Percentiles rank a stretch among this genome's conserved stretches.
phyloP scores from a whole-genome alignment of 2,329 filamentous ascomycete genomes.

The Fusarium napiforme region DNA sequence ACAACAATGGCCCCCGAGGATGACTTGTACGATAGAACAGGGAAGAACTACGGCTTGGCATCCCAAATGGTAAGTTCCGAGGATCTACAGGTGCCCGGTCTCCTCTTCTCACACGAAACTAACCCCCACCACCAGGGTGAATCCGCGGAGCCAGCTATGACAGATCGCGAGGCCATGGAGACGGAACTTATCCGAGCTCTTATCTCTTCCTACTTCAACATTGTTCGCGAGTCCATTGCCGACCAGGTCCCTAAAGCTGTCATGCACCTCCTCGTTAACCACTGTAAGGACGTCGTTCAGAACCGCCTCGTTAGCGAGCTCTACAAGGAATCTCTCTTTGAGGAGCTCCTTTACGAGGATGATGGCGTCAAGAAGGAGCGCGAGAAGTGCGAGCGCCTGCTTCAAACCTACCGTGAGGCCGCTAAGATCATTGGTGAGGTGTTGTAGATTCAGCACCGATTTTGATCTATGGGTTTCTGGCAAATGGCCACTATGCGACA shows the following conservation, averaged over 20 bases:
- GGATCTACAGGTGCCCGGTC: slow-evolving; percentile 12
- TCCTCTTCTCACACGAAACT: slow-evolving; percentile 23
- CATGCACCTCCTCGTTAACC: slow-evolving; percentile 98
- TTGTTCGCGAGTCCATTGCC: slow-evolving; percentile 97
- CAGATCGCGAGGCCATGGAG: slow-evolving; percentile 95
- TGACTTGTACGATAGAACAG: slow-evolving; percentile 55
- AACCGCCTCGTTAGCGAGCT: slow-evolving; percentile 95
- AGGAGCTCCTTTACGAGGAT: slow-evolving; percentile 95
- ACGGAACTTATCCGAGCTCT: slow-evolving; percentile 96
- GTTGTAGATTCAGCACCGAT: slow-evolving; percentile 62
- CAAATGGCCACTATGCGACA: slow-evolving; percentile 12
- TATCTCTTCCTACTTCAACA: slow-evolving; percentile 99
- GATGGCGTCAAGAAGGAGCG: slow-evolving; percentile 97
- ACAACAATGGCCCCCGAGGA: slow-evolving; percentile 52
- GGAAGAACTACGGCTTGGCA: slow-evolving; percentile 55
- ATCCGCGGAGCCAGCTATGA: slow-evolving; percentile 84
- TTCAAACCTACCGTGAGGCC: slow-evolving; percentile 95
- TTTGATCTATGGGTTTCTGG: slow-evolving; percentile 12
- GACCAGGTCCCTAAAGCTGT: slow-evolving; percentile 98
- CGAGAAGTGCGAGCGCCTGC: slow-evolving; percentile 97
- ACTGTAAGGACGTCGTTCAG: slow-evolving; percentile 97
- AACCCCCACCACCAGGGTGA: slow-evolving; percentile 57
- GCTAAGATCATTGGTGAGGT: slow-evolving; percentile 99
- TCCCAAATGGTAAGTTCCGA: slow-evolving; percentile 68
- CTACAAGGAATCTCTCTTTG: slow-evolving; percentile 91